A percentile compares a stretch with the other conserved stretches of the same genome.
Evolutionary conservation across 495 filamentous ascomycete genomes (phyloP).

Genomic region (Aspergillus sclerotiicarbonarius): DNA sequence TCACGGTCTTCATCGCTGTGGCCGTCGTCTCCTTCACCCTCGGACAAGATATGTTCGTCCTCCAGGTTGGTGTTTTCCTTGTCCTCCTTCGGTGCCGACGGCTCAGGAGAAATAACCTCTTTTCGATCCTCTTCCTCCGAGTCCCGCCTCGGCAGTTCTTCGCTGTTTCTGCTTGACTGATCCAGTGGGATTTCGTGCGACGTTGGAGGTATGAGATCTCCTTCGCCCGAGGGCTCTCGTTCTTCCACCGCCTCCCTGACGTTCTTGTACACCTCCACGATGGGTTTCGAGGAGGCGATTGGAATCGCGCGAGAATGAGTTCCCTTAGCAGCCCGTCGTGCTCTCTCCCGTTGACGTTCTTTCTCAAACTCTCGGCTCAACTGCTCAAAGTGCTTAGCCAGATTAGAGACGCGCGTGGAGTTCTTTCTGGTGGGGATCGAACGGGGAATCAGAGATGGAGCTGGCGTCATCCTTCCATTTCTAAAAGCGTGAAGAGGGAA

Average conservation of each 20-base stretch:
- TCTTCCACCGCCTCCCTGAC: constrained; percentile 91
- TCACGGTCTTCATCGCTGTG: constrained; percentile 72
- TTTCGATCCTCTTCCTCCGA: constrained; percentile 20
- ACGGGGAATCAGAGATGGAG: constrained; percentile 81
- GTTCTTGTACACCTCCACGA: constrained; percentile 92
- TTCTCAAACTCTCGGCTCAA: constrained; percentile 95
- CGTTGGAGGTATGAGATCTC: constrained; percentile 37
- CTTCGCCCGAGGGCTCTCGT: constrained; percentile 68
- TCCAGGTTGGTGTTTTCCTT: constrained; percentile 46
- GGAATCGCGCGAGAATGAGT: constrained; percentile 81
- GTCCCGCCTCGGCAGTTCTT: constrained; percentile 27
- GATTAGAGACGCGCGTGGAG: constrained; percentile 75
- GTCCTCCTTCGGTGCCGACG: constrained; percentile 45
- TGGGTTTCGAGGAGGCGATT: constrained; percentile 87
- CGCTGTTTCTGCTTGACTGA: constrained; percentile 26
- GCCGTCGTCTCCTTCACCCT: constrained; percentile 62
- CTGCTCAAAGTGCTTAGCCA: constrained; percentile 96
- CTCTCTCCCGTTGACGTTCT: constrained; percentile 81
- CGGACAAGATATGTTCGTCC: constrained; percentile 56
- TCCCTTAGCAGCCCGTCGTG: constrained; percentile 76
- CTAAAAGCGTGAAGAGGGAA: constrained; percentile 62
- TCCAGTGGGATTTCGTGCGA: constrained; percentile 25
- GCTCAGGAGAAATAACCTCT: constrained; percentile 21
- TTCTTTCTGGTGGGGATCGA: constrained; percentile 68
- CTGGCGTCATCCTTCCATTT: constrained; percentile 52